Conservation (phyloP, 768 basidiomycete genomes). For the Podaxis sp. region DNA sequence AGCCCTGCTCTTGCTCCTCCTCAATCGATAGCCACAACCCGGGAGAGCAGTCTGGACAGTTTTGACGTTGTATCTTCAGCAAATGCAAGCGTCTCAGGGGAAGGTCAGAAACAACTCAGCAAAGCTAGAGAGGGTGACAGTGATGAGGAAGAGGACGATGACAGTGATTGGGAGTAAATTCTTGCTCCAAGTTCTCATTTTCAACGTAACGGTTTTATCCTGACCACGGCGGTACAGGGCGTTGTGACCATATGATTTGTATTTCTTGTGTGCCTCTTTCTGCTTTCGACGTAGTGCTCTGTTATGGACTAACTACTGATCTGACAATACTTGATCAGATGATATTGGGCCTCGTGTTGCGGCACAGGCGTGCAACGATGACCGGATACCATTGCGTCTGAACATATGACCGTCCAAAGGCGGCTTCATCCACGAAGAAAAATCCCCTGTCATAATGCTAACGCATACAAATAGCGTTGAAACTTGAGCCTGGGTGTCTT, state of each 20-base stretch:
- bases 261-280: neutral
- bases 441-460: no score
- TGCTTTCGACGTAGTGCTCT: neutral
- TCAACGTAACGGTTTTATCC: neutral
- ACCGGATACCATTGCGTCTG: neutral
- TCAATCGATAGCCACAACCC: constrained; percentile 35
- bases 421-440: neutral
- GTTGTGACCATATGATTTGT: neutral
- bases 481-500: no score
- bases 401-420: neutral
- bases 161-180: constrained; percentile 65
- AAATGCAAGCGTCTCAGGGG: constrained; percentile 41
- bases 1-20: constrained; percentile 24
- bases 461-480: no score
- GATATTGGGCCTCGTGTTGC: neutral
- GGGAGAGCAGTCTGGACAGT: constrained; percentile 61
- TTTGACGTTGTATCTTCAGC: constrained; percentile 64
- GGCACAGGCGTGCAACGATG: no score
- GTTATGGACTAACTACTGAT: neutral
- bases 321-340: neutral
- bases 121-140: constrained; percentile 22
- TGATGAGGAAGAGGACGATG: constrained; percentile 20
- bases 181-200: neutral
- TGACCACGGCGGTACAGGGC: neutral
- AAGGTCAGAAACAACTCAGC: constrained; percentile 23